These are phyloP conservation scores for Lipomyces sp. DNA, from an alignment of 805 yeast species.

Conservation along the genomic window DNA sequence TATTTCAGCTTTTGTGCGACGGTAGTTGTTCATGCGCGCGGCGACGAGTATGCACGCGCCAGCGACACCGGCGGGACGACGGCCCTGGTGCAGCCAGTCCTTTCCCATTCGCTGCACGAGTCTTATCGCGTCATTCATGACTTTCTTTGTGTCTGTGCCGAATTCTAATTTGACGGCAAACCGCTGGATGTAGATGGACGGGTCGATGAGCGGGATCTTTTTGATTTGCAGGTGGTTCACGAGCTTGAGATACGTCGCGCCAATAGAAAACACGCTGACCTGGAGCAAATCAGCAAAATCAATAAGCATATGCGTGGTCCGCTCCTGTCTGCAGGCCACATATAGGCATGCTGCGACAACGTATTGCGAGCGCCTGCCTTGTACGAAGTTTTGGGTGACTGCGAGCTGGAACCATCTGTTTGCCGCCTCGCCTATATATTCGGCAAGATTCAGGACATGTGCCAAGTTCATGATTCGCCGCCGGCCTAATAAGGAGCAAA, in stretches of 20 bases:
- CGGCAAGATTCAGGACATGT: constrained; percentile 72
- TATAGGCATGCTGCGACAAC: constrained; percentile 94
- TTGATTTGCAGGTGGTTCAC: constrained; percentile 80
- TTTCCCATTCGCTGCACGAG: constrained; percentile 86
- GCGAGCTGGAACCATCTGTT: constrained; percentile 87
- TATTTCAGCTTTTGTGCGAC: constrained; percentile 88
- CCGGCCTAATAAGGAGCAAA: constrained; percentile 42
- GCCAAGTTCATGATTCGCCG: constrained; percentile 78
- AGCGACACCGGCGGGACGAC: constrained; percentile 97
- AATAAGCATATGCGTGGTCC: constrained; percentile 91
- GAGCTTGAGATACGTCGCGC: constrained; percentile 91
- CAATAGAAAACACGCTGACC: constrained; percentile 88
- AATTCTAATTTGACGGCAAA: constrained; percentile 85
- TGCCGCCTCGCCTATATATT: constrained; percentile 80
- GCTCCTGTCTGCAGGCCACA: constrained; percentile 87
- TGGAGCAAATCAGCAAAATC: constrained; percentile 89
- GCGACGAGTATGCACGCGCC: constrained; percentile 94
- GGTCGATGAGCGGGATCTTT: constrained; percentile 84
- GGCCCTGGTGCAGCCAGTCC: constrained; percentile 95
- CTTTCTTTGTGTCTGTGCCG: constrained; percentile 64
- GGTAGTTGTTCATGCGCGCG: constrained; percentile 91
- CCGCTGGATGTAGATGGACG: constrained; percentile 88
- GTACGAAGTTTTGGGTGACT: constrained; percentile 82
- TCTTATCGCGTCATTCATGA: constrained; percentile 80
- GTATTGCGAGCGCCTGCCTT: constrained; percentile 94